Conservation (phyloP, 2,329 filamentous ascomycete species). For the Neocatenulostroma microsporum region DNA sequence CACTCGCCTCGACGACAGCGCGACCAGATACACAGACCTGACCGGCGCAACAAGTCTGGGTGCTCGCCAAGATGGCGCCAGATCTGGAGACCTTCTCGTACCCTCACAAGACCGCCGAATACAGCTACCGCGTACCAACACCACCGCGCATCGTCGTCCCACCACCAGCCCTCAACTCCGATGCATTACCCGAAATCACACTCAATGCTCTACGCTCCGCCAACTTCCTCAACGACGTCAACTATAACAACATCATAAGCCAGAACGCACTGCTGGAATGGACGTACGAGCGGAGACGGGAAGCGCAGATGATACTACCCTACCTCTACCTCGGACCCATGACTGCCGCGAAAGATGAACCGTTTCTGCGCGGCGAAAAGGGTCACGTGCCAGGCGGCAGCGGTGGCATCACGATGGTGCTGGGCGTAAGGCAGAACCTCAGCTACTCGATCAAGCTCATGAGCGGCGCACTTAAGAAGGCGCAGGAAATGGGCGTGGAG, state of each 20-base stretch:
- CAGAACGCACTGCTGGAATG: conserved; percentile 86
- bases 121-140: conserved; percentile 40
- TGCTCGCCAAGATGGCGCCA: conserved; percentile 15
- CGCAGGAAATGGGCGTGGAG: conserved; percentile 53
- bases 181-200: conserved; percentile 33
- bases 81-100: conserved; percentile 18
- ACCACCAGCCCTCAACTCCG: conserved; percentile 35
- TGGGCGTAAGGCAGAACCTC: conserved; percentile 61
- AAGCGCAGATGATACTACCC: conserved; percentile 69
- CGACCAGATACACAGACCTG: background rate
- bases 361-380: conserved; percentile 50
- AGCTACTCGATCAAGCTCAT: conserved; percentile 51
- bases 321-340: conserved; percentile 78
- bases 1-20: no score
- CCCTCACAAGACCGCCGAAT: conserved; percentile 30
- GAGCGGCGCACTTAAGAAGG: conserved; percentile 50
- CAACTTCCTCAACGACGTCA: conserved; percentile 29
- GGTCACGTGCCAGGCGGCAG: background rate
- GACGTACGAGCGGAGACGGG: conserved; percentile 71
- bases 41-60: no score
- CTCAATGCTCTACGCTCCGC: conserved; percentile 23
- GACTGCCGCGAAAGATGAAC: conserved; percentile 55
- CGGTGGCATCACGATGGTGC: conserved; percentile 65
- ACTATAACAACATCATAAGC: conserved; percentile 55
- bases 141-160: conserved; percentile 44